These are phyloP conservation scores for Glaciozyma antarctica DNA, from an alignment of 768 basidiomycete genomes.

Conservation along the genomic window DNA sequence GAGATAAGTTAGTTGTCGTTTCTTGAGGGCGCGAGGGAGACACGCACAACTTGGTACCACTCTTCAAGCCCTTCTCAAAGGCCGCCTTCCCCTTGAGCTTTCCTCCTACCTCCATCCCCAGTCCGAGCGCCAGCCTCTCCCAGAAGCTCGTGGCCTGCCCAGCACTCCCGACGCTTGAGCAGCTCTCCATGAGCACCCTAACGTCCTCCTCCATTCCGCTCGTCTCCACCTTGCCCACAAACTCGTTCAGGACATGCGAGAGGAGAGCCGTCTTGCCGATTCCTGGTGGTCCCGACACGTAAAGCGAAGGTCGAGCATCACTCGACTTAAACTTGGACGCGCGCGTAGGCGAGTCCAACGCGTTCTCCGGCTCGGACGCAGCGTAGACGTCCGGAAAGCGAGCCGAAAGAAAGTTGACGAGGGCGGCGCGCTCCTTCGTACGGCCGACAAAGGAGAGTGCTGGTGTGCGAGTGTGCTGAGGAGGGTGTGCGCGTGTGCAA, in stretches of 20 bases:
- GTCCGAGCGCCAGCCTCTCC: slow-evolving; percentile 56
- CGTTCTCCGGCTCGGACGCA: slow-evolving; percentile 22
- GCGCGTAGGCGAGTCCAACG: too few species aligned
- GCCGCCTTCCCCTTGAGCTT: slow-evolving; percentile 37
- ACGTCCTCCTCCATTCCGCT: slow-evolving; percentile 36
- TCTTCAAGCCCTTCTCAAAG: slow-evolving; percentile 44
- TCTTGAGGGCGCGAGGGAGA: slow-evolving; percentile 37
- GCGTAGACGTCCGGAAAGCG: slow-evolving; percentile 44
- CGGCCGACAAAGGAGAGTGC: slow-evolving; percentile 56
- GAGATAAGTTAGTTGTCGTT: not conserved
- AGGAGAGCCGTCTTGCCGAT: slow-evolving; percentile 85
- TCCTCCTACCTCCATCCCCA: slow-evolving; percentile 38
- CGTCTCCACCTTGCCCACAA: slow-evolving; percentile 37
- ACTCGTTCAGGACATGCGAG: slow-evolving; percentile 50
- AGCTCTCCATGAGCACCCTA: slow-evolving; percentile 58
- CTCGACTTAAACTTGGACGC: not conserved
- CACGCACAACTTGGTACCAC: slow-evolving; percentile 46
- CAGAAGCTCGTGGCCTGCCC: slow-evolving; percentile 47
- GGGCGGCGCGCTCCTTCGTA: slow-evolving; percentile 51
- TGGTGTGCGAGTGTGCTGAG: slow-evolving; percentile 43
- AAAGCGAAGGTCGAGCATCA: slow-evolving; percentile 44
- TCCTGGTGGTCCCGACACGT: slow-evolving; percentile 86
- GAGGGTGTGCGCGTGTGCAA: slow-evolving; percentile 23
- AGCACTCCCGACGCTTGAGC: slow-evolving; percentile 57
- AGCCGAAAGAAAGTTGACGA: slow-evolving; percentile 53